These are phyloP conservation scores for Backusella luteola DNA, from an alignment of 192 early-diverging fungal species.

Conservation along the genomic window DNA sequence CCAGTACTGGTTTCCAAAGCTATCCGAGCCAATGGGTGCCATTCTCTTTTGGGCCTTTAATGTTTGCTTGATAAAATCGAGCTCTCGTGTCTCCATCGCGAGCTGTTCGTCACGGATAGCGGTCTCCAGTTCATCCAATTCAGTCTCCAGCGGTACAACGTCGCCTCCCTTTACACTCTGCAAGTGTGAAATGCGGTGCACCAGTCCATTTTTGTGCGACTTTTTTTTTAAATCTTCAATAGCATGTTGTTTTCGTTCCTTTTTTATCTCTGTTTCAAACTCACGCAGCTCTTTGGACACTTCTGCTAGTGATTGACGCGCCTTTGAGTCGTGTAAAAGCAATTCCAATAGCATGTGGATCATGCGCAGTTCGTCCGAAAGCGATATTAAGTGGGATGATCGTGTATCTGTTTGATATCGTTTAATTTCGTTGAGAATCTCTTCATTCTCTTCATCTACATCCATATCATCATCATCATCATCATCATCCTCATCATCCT, in stretches of 20 bases:
- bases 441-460: not conserved
- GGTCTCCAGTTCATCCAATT: conserved; percentile 8
- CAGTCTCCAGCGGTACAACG: not conserved
- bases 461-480: not conserved
- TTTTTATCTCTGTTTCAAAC: not conserved
- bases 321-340: not conserved
- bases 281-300: not conserved
- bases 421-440: not conserved
- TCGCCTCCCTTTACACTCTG: not conserved
- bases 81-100: not conserved
- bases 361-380: conserved; percentile 14
- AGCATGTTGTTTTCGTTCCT: not conserved
- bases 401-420: conserved; percentile 9
- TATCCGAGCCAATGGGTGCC: not conserved
- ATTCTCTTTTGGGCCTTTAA: not conserved
- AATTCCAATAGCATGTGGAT: conserved; percentile 19
- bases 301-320: conserved; percentile 8
- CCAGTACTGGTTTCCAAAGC: conserved; percentile 19
- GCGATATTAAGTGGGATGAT: not conserved
- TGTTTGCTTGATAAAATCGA: conserved; percentile 3
- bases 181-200: conserved; percentile 2
- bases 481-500: not conserved
- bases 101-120: not conserved
- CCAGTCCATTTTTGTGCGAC: not conserved
- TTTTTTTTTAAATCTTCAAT: conserved; percentile 9